Evolutionary conservation across 2,329 filamentous ascomycete species (phyloP).

Genomic region (Lasiodiplodia citricola): DNA sequence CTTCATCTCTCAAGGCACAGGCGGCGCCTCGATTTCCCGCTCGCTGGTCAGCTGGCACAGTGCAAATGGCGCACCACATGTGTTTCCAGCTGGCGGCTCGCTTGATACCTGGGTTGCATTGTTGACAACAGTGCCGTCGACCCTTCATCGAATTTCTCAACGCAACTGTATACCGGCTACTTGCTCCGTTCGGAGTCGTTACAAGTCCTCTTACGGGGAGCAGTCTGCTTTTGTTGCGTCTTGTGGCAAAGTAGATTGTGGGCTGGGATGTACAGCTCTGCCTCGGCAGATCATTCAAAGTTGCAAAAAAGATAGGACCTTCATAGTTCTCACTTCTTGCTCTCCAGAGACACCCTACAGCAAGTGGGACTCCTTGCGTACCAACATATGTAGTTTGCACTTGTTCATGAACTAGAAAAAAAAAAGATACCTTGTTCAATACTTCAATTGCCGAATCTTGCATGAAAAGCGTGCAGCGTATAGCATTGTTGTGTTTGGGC

Average conservation of each 20-base stretch:
- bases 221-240: conserved; percentile 52
- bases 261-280: conserved; percentile 43
- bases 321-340: conserved; percentile 62
- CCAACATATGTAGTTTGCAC: conserved; percentile 47
- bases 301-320: conserved; percentile 58
- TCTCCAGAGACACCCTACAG: conserved; percentile 50
- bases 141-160: background rate
- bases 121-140: background rate
- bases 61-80: conserved; percentile 8
- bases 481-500: no score
- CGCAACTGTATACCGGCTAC: conserved; percentile 47
- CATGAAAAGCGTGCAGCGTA: no score
- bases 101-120: background rate
- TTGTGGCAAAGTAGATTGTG: conserved; percentile 52
- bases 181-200: conserved; percentile 46
- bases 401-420: background rate
- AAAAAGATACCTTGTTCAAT: no score
- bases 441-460: no score
- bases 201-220: conserved; percentile 54
- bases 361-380: conserved; percentile 60
- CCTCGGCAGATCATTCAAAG: conserved; percentile 44
- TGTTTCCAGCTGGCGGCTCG: background rate
- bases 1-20: background rate
- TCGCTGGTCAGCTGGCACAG: background rate
- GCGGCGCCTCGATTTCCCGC: background rate